These are phyloP conservation scores for Cyclotella sp. DNA, from an alignment of 108 stramenopile species.

Conservation along the genomic window DNA sequence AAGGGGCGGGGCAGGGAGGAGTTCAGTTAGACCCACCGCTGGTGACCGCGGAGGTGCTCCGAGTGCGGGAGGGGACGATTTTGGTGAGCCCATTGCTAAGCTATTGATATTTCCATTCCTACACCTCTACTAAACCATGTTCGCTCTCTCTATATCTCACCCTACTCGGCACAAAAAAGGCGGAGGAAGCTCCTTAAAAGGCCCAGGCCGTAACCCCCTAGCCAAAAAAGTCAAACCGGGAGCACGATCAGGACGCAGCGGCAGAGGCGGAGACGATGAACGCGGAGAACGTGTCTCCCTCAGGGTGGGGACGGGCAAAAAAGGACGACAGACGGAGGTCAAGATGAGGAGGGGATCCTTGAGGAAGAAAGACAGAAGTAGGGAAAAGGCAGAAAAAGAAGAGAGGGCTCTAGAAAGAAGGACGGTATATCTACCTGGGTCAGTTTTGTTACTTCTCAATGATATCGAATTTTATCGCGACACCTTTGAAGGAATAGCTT, in stretches of 20 bases:
- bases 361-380: conserved; percentile 74
- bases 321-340: conserved; percentile 57
- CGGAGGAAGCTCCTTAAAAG: conserved; percentile 42
- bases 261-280: conserved; percentile 12
- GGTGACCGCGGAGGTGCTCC: conserved; percentile 27
- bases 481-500: too few relatives aligned
- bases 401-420: conserved; percentile 72
- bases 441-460: conserved; percentile 37
- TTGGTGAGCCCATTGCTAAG: background rate
- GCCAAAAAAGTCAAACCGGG: conserved; percentile 39
- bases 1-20: conserved; percentile 1
- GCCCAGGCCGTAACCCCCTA: conserved; percentile 29
- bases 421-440: conserved; percentile 85
- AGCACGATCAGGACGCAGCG: conserved; percentile 22
- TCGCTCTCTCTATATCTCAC: background rate
- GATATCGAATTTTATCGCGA: background rate
- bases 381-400: conserved; percentile 66
- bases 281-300: conserved; percentile 58
- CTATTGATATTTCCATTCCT: background rate
- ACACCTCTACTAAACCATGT: background rate
- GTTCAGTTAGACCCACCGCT: background rate
- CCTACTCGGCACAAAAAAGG: conserved; percentile 15
- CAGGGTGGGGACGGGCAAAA: conserved; percentile 72
- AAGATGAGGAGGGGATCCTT: conserved; percentile 71
- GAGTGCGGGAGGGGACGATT: conserved; percentile 4